Percentiles rank a stretch among this genome's conserved stretches.
Conservation (phyloP, 2,329 filamentous ascomycete genomes). For the Xylaria sp. region DNA sequence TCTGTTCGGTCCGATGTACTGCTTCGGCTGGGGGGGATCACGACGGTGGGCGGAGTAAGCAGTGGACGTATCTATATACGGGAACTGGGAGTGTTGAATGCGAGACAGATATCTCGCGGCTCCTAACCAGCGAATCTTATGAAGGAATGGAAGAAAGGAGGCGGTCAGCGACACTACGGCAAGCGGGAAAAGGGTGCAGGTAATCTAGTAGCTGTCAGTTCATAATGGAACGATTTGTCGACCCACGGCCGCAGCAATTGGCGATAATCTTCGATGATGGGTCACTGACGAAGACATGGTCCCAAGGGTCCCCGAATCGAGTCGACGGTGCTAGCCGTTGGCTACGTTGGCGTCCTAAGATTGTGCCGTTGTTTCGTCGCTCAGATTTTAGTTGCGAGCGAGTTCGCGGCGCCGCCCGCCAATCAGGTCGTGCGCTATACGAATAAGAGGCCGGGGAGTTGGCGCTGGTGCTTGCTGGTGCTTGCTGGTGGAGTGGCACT, state of each 20-base stretch:
- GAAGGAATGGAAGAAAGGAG: background rate
- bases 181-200: background rate
- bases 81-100: background rate
- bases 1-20: background rate
- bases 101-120: background rate
- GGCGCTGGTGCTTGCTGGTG: background rate
- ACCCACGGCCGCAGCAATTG: conserved; percentile 21
- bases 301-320: conserved; percentile 13
- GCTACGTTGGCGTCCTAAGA: background rate
- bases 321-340: background rate
- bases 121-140: background rate
- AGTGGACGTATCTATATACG: background rate
- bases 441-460: conserved; percentile 25
- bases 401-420: background rate
- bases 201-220: conserved; percentile 33
- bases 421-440: conserved; percentile 22
- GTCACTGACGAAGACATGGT: conserved; percentile 10
- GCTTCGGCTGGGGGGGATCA: background rate
- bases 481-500: background rate
- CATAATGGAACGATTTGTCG: conserved; percentile 43
- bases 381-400: background rate
- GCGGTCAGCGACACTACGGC: conserved; percentile 4
- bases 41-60: background rate
- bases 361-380: background rate
- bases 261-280: conserved; percentile 13